Evolutionary conservation across 768 basidiomycete genomes (phyloP), one percentile per base, ranked within the genome.

Genomic region (Russula dissimulans): DNA sequence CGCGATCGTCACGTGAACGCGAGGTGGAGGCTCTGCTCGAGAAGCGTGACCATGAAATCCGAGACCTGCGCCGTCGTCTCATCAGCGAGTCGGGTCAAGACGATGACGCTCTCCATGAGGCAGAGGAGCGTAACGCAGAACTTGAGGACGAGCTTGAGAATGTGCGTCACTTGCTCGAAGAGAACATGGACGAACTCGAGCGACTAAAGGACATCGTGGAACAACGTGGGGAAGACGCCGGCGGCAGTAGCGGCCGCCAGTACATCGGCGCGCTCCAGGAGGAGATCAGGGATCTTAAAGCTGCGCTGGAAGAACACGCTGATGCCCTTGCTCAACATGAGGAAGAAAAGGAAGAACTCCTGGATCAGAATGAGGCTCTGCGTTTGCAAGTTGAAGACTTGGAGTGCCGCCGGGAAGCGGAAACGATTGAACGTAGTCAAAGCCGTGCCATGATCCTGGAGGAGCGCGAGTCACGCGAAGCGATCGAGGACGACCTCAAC

Each of bases 151-250:
- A 90, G 66, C 71, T 93, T 59, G 86, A 89, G 59, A 83, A 81
- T 59, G 81, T 83, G 5, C 78, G 83, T 57, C 84, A 79, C 0
- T 70, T 91, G 32, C 73, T 91, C 43, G 83, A 89, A 68, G 92
- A 95, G 64, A 90, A 90, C 69, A 79, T 86, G 71, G 87, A 91
- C 38, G 91, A 94, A 72, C 83, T 93, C 53, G 85, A 89, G 39
- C 78, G 84, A 8, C 73, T 94, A 43, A 78, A 80, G 38, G 85
- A 87, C 49, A 76, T 85, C n/a, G 77, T 87, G 5, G 85, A 89
- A 67, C 76, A 75, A 31, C 63, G 68, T 11, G 68, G 67, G 26
- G 78, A 76, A 5, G 73, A 74, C 0, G 69, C 72, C 14, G 74
- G 74, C 42, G 72, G 73, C 38, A 76, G 77, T 3, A 67, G 70